Evolutionary conservation across 192 early-diverging fungal genomes (phyloP).

Genomic region (Mortierella alpina): DNA sequence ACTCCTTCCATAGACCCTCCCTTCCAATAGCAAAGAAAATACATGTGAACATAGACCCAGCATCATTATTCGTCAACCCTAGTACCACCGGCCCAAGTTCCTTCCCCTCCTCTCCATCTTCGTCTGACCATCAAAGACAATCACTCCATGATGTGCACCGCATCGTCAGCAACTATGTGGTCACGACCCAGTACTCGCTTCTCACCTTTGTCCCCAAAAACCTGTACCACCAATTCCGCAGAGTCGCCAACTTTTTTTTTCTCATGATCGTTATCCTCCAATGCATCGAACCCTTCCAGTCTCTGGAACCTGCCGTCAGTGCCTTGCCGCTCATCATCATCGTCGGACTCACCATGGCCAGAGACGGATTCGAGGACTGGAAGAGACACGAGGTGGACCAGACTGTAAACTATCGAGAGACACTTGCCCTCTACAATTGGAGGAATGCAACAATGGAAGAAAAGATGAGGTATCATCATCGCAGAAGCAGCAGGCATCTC

Average conservation of each 20-base stretch:
- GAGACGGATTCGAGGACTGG: slow-evolving; percentile 93
- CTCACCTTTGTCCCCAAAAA: slow-evolving; percentile 94
- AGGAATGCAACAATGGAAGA: no score
- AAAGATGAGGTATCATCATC: no score
- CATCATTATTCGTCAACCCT: no score
- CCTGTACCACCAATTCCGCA: slow-evolving; percentile 93
- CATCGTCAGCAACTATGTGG: slow-evolving; percentile 76
- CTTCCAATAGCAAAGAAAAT: no score
- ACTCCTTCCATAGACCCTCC: no score
- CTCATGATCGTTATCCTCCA: slow-evolving; percentile 86
- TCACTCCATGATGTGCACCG: slow-evolving; percentile 11
- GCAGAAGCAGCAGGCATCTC: no score
- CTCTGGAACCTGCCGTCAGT: slow-evolving; percentile 79
- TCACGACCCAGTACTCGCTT: slow-evolving; percentile 90
- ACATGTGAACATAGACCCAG: no score
- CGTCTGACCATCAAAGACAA: neutral
- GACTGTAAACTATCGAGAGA: slow-evolving; percentile 61
- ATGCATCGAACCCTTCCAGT: slow-evolving; percentile 64
- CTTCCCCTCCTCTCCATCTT: neutral
- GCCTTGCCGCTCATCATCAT: slow-evolving; percentile 86
- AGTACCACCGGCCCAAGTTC: neutral
- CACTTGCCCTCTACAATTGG: no score
- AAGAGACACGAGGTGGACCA: slow-evolving; percentile 84
- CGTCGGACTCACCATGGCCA: slow-evolving; percentile 76
- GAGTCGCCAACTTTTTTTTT: slow-evolving; percentile 95